Evolutionary conservation across 805 yeast genomes (phyloP), one percentile per base, ranked within the genome.

Genomic region (Candida andamanensis): DNA sequence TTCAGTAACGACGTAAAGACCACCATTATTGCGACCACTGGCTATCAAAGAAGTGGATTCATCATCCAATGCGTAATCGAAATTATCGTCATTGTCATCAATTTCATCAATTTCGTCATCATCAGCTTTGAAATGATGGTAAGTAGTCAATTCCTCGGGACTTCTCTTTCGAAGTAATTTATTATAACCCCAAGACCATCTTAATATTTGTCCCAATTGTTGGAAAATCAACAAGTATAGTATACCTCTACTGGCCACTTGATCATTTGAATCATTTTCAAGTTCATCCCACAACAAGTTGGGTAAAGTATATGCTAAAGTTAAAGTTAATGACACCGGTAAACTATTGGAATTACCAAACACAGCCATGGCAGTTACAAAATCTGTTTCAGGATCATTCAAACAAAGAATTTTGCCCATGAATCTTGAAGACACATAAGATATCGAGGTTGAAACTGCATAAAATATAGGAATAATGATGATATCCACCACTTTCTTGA

Each of bases 341-440:
- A 90, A 71, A 8, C 95, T 84, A 64, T 90, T 90, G 26, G 95
- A 85, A 60, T 90, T 92, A 32, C 97, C 97, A 60, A 90, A 90
- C 5, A 89, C 95, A 2, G 92, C 86, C 94, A 92, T 92, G 2
- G 96, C 97, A 15, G 94, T 82, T 30, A 92, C 96, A 49, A 85
- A 90, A 60, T 90, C 89, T 3, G 85, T 52, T 58, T 92, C 97
- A 10, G 84, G 76, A 29, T 64, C 74, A 46, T 83, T 83, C 46
- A 92, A 62, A 6, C 58, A 49, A 40, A 87, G 54, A 26, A 77
- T 41, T 10, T 57, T 53, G 3, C 85, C 65, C 24, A 78, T 70
- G 15, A 74, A 17, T 18, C 62, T 59, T 5, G 95, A 83, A 21
- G 86, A 76, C 7, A 61, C 15, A 46, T 63, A 80, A 1, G 96